Conservation (phyloP, 78 protist species). For the Blattamonas nauphoetae region DNA sequence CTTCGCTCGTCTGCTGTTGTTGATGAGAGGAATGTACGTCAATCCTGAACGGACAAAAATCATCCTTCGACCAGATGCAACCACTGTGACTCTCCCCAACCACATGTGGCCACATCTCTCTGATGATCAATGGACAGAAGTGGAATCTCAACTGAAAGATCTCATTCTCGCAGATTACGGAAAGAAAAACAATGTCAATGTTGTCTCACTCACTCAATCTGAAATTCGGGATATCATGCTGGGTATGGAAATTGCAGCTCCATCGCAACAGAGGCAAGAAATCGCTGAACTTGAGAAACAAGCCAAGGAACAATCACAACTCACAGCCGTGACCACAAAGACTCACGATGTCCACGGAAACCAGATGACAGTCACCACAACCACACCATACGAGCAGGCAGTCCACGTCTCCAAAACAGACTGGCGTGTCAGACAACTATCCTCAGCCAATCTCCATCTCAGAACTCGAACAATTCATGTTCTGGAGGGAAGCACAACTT, state of each 20-base stretch:
- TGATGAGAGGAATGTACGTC: constrained; percentile 91
- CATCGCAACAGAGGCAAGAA: constrained; percentile 86
- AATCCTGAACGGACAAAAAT: constrained; percentile 76
- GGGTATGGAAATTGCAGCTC: constrained; percentile 99
- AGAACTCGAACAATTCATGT: constrained; percentile 95
- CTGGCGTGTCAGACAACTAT: constrained; percentile 97
- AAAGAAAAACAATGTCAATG: constrained; percentile 91
- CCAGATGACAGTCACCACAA: constrained; percentile 81
- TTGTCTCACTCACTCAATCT: constrained; percentile 84
- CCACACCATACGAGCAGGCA: constrained; percentile 79
- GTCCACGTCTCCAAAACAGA: constrained; percentile 76
- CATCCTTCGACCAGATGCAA: constrained; percentile 81
- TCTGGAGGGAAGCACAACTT: background rate
- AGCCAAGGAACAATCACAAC: constrained; percentile 44
- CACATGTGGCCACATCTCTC: constrained; percentile 98
- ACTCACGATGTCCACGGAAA: constrained; percentile 90
- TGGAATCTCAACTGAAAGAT: constrained; percentile 89
- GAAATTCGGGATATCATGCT: constrained; percentile 98
- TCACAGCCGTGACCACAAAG: constrained; percentile 74
- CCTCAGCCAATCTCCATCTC: constrained; percentile 87
- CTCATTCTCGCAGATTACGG: constrained; percentile 96
- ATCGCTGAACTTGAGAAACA: constrained; percentile 95
- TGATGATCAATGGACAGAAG: constrained; percentile 94
- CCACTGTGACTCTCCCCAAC: constrained; percentile 75
- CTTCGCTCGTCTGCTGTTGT: constrained; percentile 88